phyloP scores from a whole-genome alignment of 108 stramenopile genomes.

The Cyclotella baltica region DNA sequence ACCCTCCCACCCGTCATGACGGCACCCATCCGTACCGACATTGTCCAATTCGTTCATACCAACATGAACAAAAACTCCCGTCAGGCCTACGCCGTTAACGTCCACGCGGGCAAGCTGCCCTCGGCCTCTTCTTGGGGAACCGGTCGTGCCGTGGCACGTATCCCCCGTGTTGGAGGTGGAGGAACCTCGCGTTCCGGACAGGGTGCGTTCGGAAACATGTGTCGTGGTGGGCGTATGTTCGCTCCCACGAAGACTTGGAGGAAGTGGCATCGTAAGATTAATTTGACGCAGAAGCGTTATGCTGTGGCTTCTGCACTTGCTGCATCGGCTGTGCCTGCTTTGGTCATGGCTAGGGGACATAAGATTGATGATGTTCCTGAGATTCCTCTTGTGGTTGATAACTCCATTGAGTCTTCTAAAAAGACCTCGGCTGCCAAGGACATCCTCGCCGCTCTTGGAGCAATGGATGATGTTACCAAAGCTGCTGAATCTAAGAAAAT shows the following conservation, averaged over 20 bases:
- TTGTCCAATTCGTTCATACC: conserved; percentile 98
- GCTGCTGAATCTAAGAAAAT: conserved; percentile 95
- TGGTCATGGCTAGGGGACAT: conserved; percentile 99
- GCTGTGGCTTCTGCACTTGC: conserved; percentile 98
- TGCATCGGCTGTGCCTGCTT: conserved; percentile 95
- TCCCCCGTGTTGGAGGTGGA: conserved; percentile 98
- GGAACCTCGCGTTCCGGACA: conserved; percentile 99
- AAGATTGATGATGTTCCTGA: conserved; percentile 95
- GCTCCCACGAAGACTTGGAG: conserved; percentile 99
- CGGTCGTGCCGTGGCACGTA: conserved; percentile 99
- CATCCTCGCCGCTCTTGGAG: conserved; percentile 91
- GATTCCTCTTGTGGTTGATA: conserved; percentile 96
- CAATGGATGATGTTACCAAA: conserved; percentile 95
- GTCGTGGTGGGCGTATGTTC: conserved; percentile 98
- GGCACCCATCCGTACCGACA: conserved; percentile 98
- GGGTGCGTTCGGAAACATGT: conserved; percentile 99
- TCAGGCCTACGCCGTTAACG: conserved; percentile 98
- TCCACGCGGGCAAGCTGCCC: conserved; percentile 94
- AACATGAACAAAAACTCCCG: conserved; percentile 99
- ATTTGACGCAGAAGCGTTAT: conserved; percentile 95
- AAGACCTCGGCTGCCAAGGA: conserved; percentile 95
- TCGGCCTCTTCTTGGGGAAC: conserved; percentile 99
- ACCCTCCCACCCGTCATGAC: conserved; percentile 96
- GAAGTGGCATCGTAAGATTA: conserved; percentile 99
- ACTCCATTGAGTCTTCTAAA: conserved; percentile 78